Evolutionary conservation across 2,329 filamentous ascomycete species (phyloP).

Genomic region (Fusarium torulosum): DNA sequence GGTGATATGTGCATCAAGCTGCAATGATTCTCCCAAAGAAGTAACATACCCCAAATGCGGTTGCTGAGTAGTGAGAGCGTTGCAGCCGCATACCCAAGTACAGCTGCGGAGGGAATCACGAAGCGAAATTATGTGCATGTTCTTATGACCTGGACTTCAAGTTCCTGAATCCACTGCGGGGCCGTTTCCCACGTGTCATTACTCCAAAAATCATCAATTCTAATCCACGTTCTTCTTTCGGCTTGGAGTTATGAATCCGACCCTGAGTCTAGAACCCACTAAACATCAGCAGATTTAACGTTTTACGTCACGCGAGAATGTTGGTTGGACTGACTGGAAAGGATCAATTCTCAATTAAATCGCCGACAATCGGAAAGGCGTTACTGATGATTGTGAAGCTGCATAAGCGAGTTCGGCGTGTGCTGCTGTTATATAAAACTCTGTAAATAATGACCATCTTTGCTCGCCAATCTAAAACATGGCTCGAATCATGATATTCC

Average conservation of each 20-base stretch:
- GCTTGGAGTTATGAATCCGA: neutral
- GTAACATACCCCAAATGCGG: no score
- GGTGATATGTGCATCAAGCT: neutral
- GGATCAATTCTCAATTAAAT: neutral
- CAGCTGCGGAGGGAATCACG: no score
- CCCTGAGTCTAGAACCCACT: neutral
- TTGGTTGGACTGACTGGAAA: neutral
- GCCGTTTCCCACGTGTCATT: constrained; percentile 6
- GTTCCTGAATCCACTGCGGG: constrained; percentile 9
- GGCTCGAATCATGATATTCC: no score
- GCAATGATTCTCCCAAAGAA: no score
- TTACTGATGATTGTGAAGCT: neutral
- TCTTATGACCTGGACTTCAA: neutral
- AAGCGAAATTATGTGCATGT: no score
- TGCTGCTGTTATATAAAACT: no score
- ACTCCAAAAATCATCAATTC: neutral
- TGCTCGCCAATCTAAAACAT: no score
- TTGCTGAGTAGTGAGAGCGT: neutral
- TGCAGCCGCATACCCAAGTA: no score
- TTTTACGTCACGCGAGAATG: constrained; percentile 18
- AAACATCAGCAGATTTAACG: constrained; percentile 21
- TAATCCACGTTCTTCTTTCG: neutral
- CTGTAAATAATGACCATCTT: no score
- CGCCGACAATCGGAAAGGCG: neutral
- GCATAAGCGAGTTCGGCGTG: no score